Conservation (phyloP, 192 early-diverging fungal genomes). For the Mortierella antarctica region DNA sequence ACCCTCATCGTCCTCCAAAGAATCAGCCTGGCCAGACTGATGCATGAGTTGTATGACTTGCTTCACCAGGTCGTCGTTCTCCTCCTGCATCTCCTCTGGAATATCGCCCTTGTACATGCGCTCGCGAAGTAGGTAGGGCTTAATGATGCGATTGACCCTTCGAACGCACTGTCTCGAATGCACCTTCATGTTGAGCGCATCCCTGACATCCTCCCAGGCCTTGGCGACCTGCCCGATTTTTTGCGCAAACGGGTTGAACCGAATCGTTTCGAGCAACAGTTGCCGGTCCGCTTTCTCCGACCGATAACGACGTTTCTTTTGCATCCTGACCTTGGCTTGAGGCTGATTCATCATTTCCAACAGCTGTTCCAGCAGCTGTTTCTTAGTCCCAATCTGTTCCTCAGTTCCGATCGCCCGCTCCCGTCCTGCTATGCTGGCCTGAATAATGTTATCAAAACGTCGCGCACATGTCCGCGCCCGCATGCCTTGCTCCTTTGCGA, state of each 20-base stretch:
- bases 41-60: constrained; percentile 46
- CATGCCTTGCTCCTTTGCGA: constrained; percentile 40
- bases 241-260: constrained; percentile 44
- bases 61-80: constrained; percentile 44
- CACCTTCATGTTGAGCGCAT: constrained; percentile 44
- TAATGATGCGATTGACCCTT: constrained; percentile 46
- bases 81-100: constrained; percentile 37
- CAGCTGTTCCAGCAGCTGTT: constrained; percentile 33
- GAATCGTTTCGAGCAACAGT: constrained; percentile 35
- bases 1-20: constrained; percentile 16
- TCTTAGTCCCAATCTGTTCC: constrained; percentile 35
- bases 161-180: constrained; percentile 47
- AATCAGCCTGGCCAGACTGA: constrained; percentile 12
- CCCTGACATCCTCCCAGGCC: constrained; percentile 48
- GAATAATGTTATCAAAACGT: constrained; percentile 49
- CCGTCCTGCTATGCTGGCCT: constrained; percentile 37
- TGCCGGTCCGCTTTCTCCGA: constrained; percentile 39
- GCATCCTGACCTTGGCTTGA: constrained; percentile 44
- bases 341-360: constrained; percentile 52
- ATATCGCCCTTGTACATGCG: constrained; percentile 49
- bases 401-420: constrained; percentile 32
- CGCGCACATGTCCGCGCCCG: constrained; percentile 42
- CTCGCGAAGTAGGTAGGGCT: constrained; percentile 34
- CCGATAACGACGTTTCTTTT: constrained; percentile 47
- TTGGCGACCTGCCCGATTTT: constrained; percentile 47